phyloP scores from a whole-genome alignment of 129 eudicot species.

The Glebionis coronaria region DNA sequence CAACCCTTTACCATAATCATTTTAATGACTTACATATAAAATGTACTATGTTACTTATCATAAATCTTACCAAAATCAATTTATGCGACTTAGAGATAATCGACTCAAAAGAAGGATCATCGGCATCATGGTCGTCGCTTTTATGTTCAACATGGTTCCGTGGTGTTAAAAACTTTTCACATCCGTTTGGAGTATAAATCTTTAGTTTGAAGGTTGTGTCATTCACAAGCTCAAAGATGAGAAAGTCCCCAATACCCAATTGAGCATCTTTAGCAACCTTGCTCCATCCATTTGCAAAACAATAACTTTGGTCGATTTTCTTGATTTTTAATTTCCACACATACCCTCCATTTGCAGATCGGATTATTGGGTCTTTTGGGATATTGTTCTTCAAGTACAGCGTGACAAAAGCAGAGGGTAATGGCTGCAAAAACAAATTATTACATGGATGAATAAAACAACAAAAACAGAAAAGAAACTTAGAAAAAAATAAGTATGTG shows the following conservation, averaged over 20 bases:
- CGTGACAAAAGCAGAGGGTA: conserved; percentile 15
- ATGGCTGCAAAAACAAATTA: conserved; percentile 14
- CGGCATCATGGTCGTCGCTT: too few species aligned
- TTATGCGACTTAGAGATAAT: too few species aligned
- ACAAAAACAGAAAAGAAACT: neutral
- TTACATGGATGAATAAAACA: neutral
- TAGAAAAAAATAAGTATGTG: neutral
- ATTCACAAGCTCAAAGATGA: too few species aligned
- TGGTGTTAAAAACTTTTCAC: too few species aligned
- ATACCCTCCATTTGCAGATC: too few species aligned
- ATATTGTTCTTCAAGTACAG: conserved; percentile 16
- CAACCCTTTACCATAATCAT: too few species aligned
- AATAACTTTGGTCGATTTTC: neutral
- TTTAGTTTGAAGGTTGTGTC: conserved; percentile 10
- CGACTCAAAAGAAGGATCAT: too few species aligned
- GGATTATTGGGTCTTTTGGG: conserved; percentile 4
- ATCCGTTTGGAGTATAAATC: conserved; percentile 18
- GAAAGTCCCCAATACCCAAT: conserved; percentile 18
- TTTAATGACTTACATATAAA: too few species aligned
- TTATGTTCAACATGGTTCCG: too few species aligned
- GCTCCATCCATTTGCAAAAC: conserved; percentile 17
- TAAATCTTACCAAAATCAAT: too few species aligned
- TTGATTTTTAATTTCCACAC: too few species aligned
- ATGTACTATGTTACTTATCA: too few species aligned
- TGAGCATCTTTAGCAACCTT: conserved; percentile 16